phyloP scores from a whole-genome alignment of 2,329 filamentous ascomycete species.

The Trichoderma harzianum region DNA sequence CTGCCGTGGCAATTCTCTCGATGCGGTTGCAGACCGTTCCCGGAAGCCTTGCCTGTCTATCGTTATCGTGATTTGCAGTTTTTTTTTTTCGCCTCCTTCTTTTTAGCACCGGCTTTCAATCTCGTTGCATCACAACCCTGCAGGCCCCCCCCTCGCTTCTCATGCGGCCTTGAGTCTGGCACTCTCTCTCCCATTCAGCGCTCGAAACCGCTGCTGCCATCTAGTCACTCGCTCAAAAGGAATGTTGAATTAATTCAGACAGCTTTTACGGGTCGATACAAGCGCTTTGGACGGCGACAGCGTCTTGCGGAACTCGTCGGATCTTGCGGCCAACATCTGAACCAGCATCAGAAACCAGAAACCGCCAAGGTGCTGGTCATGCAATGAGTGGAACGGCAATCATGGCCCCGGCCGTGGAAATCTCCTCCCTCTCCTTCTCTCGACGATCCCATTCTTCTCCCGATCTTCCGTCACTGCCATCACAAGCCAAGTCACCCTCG shows the following conservation, averaged over 20 bases:
- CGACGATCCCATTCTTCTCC: slow-evolving; percentile 37
- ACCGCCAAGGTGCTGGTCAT: slow-evolving; percentile 26
- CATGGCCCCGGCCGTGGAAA: slow-evolving; percentile 40
- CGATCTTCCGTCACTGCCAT: slow-evolving; percentile 30
- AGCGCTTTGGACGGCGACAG: slow-evolving; percentile 19
- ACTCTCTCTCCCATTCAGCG: background rate
- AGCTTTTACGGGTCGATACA: slow-evolving; percentile 21
- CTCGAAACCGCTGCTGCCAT: background rate
- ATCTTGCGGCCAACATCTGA: background rate
- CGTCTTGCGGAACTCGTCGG: background rate
- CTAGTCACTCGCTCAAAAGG: slow-evolving; percentile 24
- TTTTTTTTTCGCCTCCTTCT: slow-evolving; percentile 3
- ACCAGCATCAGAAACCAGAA: background rate
- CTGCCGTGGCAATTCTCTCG: slow-evolving; percentile 18
- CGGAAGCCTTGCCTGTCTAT: slow-evolving; percentile 8
- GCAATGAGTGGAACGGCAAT: slow-evolving; percentile 36
- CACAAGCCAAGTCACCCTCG: slow-evolving; percentile 26
- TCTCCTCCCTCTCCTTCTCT: slow-evolving; percentile 30
- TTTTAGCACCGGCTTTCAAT: background rate
- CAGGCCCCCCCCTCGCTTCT: background rate
- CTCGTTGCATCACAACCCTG: slow-evolving; percentile 5
- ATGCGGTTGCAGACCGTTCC: slow-evolving; percentile 17
- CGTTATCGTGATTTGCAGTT: slow-evolving; percentile 3
- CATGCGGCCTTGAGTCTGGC: slow-evolving; percentile 13
- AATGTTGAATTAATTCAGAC: slow-evolving; percentile 27